Percentiles rank a stretch among this genome's conserved stretches.
phyloP scores from a whole-genome alignment of 148 eudicot species.

The Polygonum maritimum region DNA sequence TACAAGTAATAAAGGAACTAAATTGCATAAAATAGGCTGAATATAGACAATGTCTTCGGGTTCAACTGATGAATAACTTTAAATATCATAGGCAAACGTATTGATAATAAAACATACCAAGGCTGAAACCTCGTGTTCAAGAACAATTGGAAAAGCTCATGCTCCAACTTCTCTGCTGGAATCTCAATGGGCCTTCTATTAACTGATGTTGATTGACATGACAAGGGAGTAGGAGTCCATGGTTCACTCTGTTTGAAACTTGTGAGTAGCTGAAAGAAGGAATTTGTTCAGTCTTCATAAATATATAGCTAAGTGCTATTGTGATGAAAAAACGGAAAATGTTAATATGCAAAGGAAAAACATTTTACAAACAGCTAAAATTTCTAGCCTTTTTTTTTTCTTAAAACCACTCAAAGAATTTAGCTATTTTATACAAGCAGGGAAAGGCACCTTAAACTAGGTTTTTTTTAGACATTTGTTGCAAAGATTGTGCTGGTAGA shows the following conservation, averaged over 20 bases:
- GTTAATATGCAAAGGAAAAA: background rate
- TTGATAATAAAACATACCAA: constrained; percentile 23
- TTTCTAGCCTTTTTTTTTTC: background rate
- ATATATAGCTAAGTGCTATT: background rate
- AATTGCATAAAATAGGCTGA: background rate
- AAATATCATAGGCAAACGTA: background rate
- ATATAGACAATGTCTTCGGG: background rate
- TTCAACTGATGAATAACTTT: background rate
- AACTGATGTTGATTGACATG: constrained; percentile 18
- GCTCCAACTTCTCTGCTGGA: constrained; percentile 34
- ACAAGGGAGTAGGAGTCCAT: constrained; percentile 29
- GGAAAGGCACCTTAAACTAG: background rate
- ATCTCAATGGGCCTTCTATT: constrained; percentile 30
- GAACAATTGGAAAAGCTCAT: constrained; percentile 31
- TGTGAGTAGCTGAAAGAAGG: constrained; percentile 13
- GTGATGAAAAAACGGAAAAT: background rate
- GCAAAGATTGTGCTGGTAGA: background rate
- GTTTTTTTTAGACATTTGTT: background rate
- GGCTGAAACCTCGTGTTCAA: constrained; percentile 26
- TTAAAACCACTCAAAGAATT: background rate
- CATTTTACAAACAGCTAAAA: background rate
- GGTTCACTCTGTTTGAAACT: constrained; percentile 16
- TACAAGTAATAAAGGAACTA: background rate
- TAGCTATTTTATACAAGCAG: background rate
- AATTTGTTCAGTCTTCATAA: background rate